A percentile compares a stretch with the other conserved stretches of the same genome.
Evolutionary conservation across 1,284 basidiomycete species (phyloP).

Genomic region (Pseudozyma hubeiensis): DNA sequence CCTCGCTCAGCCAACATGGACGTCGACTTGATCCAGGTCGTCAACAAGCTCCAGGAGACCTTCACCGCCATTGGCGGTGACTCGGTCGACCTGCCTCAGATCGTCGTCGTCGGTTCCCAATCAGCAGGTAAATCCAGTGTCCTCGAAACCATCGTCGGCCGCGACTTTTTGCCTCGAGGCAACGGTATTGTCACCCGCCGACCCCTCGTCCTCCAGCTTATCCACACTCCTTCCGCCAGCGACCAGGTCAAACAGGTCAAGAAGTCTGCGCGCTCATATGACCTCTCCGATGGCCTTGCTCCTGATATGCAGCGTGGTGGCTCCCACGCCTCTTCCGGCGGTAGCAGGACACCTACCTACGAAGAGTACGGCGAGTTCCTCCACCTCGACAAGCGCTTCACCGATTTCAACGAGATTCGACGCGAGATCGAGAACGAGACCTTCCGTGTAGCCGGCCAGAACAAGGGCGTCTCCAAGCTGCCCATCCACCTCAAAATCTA

Average conservation of each 20-base stretch:
- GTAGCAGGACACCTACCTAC: conserved; percentile 37
- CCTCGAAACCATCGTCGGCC: conserved; percentile 77
- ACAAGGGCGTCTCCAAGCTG: conserved; percentile 96
- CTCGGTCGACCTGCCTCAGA: conserved; percentile 72
- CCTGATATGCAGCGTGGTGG: conserved; percentile 28
- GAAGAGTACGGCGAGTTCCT: conserved; percentile 96
- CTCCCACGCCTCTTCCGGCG: conserved; percentile 20
- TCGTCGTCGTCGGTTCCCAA: conserved; percentile 71
- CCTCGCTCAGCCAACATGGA: conserved; percentile 53
- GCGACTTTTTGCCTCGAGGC: conserved; percentile 92
- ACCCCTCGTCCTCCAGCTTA: conserved; percentile 92
- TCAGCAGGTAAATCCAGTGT: conserved; percentile 74
- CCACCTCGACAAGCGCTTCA: conserved; percentile 94
- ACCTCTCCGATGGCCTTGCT: conserved; percentile 27
- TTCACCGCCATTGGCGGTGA: conserved; percentile 70
- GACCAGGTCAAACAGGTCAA: conserved; percentile 33
- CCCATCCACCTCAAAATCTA: conserved; percentile 95
- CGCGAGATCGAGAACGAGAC: conserved; percentile 99
- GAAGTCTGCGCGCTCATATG: conserved; percentile 33
- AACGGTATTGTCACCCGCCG: conserved; percentile 94
- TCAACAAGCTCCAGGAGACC: conserved; percentile 87
- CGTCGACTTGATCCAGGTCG: conserved; percentile 87
- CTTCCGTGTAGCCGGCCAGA: conserved; percentile 95
- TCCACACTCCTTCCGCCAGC: conserved; percentile 76
- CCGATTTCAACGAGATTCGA: conserved; percentile 91